A percentile compares a stretch with the other conserved stretches of the same genome.
Conservation (phyloP, 257 asterid species). For the Rehmannia glutinosa region DNA sequence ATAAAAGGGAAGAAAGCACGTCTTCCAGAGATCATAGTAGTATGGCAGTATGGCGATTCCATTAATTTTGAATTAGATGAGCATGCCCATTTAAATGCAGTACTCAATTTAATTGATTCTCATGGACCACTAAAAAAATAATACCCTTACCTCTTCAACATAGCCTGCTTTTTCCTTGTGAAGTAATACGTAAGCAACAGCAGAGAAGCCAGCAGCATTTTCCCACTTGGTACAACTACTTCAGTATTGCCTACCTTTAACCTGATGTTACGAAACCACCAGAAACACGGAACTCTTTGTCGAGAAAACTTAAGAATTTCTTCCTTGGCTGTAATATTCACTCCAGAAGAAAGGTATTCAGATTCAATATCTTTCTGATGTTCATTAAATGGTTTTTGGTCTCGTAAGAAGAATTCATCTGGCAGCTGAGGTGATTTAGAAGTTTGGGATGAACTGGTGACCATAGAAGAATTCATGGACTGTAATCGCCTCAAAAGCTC, state of each 20-base stretch:
- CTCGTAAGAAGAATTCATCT: conserved; percentile 27
- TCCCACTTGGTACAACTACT: conserved; percentile 58
- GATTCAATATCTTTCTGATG: conserved; percentile 33
- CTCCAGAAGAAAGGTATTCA: conserved; percentile 13
- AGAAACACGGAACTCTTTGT: conserved; percentile 37
- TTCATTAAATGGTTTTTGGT: conserved; percentile 26
- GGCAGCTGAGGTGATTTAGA: conserved; percentile 35
- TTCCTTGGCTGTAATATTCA: conserved; percentile 40
- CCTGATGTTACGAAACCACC: conserved; percentile 69
- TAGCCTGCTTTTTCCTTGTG: conserved; percentile 56
- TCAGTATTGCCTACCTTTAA: conserved; percentile 53
- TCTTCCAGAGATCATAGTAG: background rate
- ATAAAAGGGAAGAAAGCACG: background rate
- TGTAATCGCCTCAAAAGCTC: conserved; percentile 70
- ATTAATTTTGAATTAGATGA: background rate
- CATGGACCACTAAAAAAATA: conserved; percentile 2
- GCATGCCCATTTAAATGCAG: background rate
- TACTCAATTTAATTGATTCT: background rate
- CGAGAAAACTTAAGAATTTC: conserved; percentile 50
- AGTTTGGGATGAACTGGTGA: conserved; percentile 43
- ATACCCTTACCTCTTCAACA: conserved; percentile 56
- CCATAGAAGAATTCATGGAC: conserved; percentile 44
- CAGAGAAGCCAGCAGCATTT: conserved; percentile 46
- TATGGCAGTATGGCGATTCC: no score
- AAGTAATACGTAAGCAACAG: conserved; percentile 40